Base-by-base conservation (phyloP, 192 early-diverging fungal genomes). In the Spinellus fusiger region DNA sequence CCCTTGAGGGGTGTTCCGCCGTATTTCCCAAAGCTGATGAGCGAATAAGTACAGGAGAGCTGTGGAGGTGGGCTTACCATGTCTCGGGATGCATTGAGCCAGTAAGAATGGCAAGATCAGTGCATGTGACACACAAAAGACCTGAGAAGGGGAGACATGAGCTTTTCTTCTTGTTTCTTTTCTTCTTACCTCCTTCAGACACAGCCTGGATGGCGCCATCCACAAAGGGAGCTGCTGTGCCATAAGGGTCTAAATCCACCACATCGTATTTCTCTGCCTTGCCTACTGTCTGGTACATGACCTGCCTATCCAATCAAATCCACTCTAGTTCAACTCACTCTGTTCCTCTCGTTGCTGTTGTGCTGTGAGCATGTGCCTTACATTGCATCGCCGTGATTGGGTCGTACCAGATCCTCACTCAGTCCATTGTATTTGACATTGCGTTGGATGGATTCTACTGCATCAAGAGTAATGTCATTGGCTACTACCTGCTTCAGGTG, bases 161-260 rank as follows among this genome's bases (percentile, higher is more conserved):
- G 10, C 18, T n/a, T n/a, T 3, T 12, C 13, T 12, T 2, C 18
- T 2, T 44, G 4, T n/a, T 12, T n/a, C 15, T 18, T 18, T 10
- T n/a, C 13, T 2, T 12, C 40, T 18, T 76, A 75, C 89, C 93
- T 59, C 93, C 93, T 44, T 95, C 86, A 22, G 78, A 62, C 10
- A 96, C 93, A 2, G 92, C 83, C 55, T 97, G 91, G 4, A 99
- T 86, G 3, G 95, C 94, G 9, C 84, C 93, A 67, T 99, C 97
- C 16, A 98, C 66, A 69, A 99, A 99, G 5, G 94, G 95, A 0
- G 95, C 81, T 0, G 95, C 95, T 1, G 92, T 88, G 28, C 97
- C 97, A 67, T 98, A 99, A 13, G 97, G 97, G 73, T 99, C 97
- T 59, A 96, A 72, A 73, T 96, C 95, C 25, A 96, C 86, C 0